Evolutionary conservation across 208 protist genomes (phyloP).

Genomic region (Leishmania aethiopica): DNA sequence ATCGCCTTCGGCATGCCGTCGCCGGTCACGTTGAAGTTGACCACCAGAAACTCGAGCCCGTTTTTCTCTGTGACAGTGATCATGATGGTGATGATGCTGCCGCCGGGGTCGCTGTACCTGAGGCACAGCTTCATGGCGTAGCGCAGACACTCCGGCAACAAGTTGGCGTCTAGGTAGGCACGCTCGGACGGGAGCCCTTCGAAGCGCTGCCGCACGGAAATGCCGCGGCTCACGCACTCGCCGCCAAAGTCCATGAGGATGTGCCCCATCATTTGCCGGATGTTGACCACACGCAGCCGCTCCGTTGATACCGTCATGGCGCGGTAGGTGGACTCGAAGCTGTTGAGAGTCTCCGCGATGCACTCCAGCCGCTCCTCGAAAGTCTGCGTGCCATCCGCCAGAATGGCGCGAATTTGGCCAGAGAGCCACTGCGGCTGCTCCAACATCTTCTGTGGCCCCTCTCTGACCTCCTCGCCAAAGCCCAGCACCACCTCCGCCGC

Average conservation of each 20-base stretch:
- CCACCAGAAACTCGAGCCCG: slow-evolving; percentile 79
- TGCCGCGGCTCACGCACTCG: slow-evolving; percentile 63
- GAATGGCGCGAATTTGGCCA: slow-evolving; percentile 55
- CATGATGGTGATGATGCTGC: slow-evolving; percentile 57
- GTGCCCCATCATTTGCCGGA: slow-evolving; percentile 82
- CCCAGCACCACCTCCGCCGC: slow-evolving; percentile 70
- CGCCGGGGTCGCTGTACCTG: slow-evolving; percentile 23
- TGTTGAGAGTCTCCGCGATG: slow-evolving; percentile 60
- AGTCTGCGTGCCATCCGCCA: slow-evolving; percentile 48
- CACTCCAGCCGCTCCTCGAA: slow-evolving; percentile 66
- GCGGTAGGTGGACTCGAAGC: slow-evolving; percentile 73
- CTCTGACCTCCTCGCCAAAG: slow-evolving; percentile 59
- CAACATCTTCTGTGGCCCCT: slow-evolving; percentile 44
- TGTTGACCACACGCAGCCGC: slow-evolving; percentile 72
- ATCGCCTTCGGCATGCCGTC: slow-evolving; percentile 55
- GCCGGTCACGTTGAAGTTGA: slow-evolving; percentile 78
- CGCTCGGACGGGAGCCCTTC: slow-evolving; percentile 63
- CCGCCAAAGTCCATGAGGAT: slow-evolving; percentile 84
- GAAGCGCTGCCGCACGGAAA: slow-evolving; percentile 74
- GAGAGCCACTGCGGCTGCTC: slow-evolving; percentile 76
- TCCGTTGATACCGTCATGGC: slow-evolving; percentile 76
- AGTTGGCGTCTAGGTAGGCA: slow-evolving; percentile 65
- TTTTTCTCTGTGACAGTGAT: slow-evolving; percentile 69
- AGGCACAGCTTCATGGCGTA: slow-evolving; percentile 72
- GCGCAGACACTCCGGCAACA: slow-evolving; percentile 77